phyloP scores from a whole-genome alignment of 257 asterid species.

The Cynanchum wilfordii region DNA sequence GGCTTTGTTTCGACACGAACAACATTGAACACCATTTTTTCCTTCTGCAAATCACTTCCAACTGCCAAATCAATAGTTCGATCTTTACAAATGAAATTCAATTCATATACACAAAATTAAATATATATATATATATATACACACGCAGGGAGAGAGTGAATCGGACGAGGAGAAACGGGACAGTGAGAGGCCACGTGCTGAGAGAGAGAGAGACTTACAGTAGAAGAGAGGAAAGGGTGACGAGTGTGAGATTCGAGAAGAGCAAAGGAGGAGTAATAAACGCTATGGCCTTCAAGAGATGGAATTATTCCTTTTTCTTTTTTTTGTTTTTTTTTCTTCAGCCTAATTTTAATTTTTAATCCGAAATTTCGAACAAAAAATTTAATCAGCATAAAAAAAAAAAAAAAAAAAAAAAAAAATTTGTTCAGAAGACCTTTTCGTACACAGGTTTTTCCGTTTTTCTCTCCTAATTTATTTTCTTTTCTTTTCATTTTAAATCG shows the following conservation, averaged over 20 bases:
- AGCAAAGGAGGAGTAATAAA: neutral
- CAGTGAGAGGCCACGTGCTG: neutral
- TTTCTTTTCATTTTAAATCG: too few species aligned
- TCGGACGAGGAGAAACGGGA: neutral
- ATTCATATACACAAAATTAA: neutral
- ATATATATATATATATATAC: too few species aligned
- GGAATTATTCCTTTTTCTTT: neutral
- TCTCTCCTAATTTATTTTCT: neutral
- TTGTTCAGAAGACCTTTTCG: slow-evolving; percentile 3
- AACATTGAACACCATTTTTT: slow-evolving; percentile 66
- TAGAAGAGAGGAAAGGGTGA: slow-evolving; percentile 4
- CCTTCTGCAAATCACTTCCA: neutral
- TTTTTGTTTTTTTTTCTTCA: too few species aligned
- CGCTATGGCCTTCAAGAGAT: neutral
- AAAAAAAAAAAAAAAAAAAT: too few species aligned
- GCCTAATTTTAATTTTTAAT: neutral
- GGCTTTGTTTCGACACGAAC: slow-evolving; percentile 65
- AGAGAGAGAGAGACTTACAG: slow-evolving; percentile 9
- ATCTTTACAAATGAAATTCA: too few species aligned
- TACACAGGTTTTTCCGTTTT: neutral
- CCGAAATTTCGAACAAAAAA: too few species aligned
- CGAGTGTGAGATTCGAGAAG: slow-evolving; percentile 11
- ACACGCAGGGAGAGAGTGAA: neutral
- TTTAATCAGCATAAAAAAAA: too few species aligned
- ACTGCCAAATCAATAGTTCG: slow-evolving; percentile 1